Conservation (phyloP, 208 protist species). For the Naegleria fowleri region DNA sequence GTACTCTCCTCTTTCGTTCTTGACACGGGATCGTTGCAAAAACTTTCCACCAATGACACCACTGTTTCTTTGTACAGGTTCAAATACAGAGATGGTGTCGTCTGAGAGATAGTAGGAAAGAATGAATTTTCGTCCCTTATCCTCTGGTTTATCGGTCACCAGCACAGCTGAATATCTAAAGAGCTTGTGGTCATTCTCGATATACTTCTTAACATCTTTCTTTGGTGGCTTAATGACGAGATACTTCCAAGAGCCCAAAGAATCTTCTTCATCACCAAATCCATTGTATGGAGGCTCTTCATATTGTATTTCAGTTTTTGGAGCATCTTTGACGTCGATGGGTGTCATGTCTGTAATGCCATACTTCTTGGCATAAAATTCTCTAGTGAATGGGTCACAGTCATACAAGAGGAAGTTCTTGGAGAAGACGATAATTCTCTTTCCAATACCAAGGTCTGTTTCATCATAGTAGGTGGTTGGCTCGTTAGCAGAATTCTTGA, state of each 20-base stretch:
- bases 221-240: slow-evolving; percentile 45
- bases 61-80: slow-evolving; percentile 57
- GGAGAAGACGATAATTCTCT: slow-evolving; percentile 64
- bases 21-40: slow-evolving; percentile 58
- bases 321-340: slow-evolving; percentile 40
- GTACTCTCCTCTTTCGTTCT: slow-evolving; percentile 56
- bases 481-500: slow-evolving; percentile 41
- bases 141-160: neutral
- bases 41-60: slow-evolving; percentile 71
- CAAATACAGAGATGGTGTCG: slow-evolving; percentile 67
- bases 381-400: slow-evolving; percentile 79
- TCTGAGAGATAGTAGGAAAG: slow-evolving; percentile 48
- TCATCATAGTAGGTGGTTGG: slow-evolving; percentile 51
- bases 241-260: slow-evolving; percentile 46
- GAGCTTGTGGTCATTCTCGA: slow-evolving; percentile 22
- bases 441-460: slow-evolving; percentile 71
- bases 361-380: slow-evolving; percentile 63
- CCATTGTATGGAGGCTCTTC: slow-evolving; percentile 71
- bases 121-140: slow-evolving; percentile 30
- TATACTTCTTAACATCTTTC: slow-evolving; percentile 35
- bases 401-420: slow-evolving; percentile 78
- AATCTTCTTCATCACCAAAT: slow-evolving; percentile 72
- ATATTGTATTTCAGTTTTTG: slow-evolving; percentile 22
- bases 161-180: slow-evolving; percentile 29
- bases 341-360: slow-evolving; percentile 54